phyloP scores from a whole-genome alignment of 1,284 basidiomycete genomes.

The Porogramme epimiltina region DNA sequence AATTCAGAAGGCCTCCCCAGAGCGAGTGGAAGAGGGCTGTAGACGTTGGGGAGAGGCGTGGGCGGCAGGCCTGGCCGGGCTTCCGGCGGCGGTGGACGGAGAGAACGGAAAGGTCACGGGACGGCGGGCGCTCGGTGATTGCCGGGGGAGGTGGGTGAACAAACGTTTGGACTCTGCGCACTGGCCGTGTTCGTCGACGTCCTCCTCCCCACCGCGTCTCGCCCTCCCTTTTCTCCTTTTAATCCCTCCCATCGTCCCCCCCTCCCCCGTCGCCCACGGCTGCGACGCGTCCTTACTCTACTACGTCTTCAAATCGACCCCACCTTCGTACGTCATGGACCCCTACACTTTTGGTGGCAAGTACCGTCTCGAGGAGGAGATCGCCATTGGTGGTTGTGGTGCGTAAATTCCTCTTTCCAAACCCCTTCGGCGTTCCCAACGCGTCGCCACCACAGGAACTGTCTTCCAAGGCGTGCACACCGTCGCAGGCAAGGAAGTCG shows the following conservation, averaged over 20 bases:
- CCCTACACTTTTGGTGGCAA: constrained; percentile 84
- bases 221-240: constrained; percentile 46
- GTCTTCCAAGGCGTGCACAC: constrained; percentile 96
- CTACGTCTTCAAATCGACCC: background rate
- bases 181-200: constrained; percentile 52
- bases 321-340: constrained; percentile 43
- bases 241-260: background rate
- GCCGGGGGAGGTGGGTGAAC: too few species aligned
- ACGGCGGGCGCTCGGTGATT: too few species aligned
- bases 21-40: too few species aligned
- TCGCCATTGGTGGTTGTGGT: constrained; percentile 94
- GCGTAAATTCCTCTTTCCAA: constrained; percentile 26
- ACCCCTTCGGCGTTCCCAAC: constrained; percentile 6
- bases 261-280: background rate
- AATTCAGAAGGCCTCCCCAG: too few species aligned
- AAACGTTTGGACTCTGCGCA: too few species aligned
- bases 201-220: constrained; percentile 68
- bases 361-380: constrained; percentile 93
- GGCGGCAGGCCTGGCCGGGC: too few species aligned
- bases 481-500: constrained; percentile 94
- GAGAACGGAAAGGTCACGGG: too few species aligned
- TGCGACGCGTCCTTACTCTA: constrained; percentile 10
- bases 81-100: too few species aligned
- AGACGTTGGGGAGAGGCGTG: too few species aligned
- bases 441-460: constrained; percentile 55